Conservation (phyloP, 805 yeast genomes). For the Jamesozyma rosinii region DNA sequence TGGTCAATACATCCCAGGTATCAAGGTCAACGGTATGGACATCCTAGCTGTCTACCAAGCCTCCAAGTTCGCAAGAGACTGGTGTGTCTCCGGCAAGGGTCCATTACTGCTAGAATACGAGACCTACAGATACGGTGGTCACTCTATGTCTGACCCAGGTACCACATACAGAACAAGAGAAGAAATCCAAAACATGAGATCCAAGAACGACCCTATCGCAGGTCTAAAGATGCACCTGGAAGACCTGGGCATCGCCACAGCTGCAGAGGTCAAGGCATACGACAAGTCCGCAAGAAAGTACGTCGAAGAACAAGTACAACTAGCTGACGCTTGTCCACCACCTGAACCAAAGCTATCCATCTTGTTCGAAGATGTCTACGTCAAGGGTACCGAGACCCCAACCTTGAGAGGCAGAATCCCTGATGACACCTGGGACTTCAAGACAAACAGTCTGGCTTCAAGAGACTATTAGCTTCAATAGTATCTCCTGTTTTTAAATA, state of each 20-base stretch:
- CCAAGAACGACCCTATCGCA: conserved; percentile 94
- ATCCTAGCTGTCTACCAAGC: conserved; percentile 91
- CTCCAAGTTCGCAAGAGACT: conserved; percentile 92
- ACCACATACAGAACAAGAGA: conserved; percentile 99
- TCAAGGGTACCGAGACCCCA: conserved; percentile 86
- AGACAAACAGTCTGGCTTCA: conserved; percentile 36
- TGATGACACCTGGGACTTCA: conserved; percentile 86
- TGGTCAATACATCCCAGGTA: conserved; percentile 98
- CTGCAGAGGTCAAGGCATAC: conserved; percentile 86
- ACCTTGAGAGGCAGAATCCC: conserved; percentile 93
- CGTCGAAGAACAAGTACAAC: conserved; percentile 89
- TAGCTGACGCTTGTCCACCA: conserved; percentile 87
- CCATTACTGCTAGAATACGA: conserved; percentile 94
- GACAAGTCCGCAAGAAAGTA: conserved; percentile 94
- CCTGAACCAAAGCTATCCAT: conserved; percentile 94
- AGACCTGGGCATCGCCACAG: conserved; percentile 79
- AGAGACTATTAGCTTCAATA: conserved; percentile 13
- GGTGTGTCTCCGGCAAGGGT: conserved; percentile 88
- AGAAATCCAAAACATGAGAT: conserved; percentile 98
- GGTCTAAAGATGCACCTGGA: conserved; percentile 83
- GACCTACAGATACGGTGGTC: conserved; percentile 99
- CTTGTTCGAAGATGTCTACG: conserved; percentile 93
- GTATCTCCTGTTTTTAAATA: too few relatives aligned
- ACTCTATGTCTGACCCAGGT: conserved; percentile 99
- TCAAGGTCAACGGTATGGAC: conserved; percentile 98